A percentile compares a stretch with the other conserved stretches of the same genome.
phyloP scores from a whole-genome alignment of 805 yeast genomes.

The Yarrowia sp. region DNA sequence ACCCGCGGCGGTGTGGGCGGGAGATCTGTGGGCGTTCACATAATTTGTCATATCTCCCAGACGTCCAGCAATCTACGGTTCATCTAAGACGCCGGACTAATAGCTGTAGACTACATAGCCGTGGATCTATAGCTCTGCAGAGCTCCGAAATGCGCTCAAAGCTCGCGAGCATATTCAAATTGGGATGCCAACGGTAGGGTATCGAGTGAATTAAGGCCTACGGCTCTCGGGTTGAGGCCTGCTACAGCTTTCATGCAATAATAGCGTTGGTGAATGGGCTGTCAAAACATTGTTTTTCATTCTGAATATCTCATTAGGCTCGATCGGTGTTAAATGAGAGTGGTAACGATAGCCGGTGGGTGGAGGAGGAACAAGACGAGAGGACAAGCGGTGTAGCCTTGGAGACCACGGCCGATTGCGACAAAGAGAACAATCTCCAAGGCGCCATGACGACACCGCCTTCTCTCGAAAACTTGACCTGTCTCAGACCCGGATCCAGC shows the following conservation, averaged over 20 bases:
- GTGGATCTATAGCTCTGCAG: too few species aligned
- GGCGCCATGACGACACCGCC: conserved; percentile 1
- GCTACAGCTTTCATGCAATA: conserved; percentile 1
- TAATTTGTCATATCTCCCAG: too few species aligned
- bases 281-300: neutral
- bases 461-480: neutral
- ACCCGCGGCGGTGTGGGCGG: neutral
- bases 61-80: too few species aligned
- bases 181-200: too few species aligned
- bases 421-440: too few species aligned
- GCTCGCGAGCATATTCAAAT: neutral
- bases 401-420: too few species aligned
- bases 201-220: neutral
- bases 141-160: neutral
- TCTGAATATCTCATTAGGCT: neutral
- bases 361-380: too few species aligned
- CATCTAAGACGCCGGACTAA: too few species aligned
- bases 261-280: conserved; percentile 4
- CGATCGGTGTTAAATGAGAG: neutral
- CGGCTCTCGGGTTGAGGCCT: neutral
- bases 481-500: conserved; percentile 7
- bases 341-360: too few species aligned
- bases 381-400: too few species aligned
- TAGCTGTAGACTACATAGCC: too few species aligned
- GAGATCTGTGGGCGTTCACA: too few species aligned